These are phyloP conservation scores for Hypsizygus ulmarius DNA, from an alignment of 1,284 basidiomycete genomes.

Conservation along the genomic window DNA sequence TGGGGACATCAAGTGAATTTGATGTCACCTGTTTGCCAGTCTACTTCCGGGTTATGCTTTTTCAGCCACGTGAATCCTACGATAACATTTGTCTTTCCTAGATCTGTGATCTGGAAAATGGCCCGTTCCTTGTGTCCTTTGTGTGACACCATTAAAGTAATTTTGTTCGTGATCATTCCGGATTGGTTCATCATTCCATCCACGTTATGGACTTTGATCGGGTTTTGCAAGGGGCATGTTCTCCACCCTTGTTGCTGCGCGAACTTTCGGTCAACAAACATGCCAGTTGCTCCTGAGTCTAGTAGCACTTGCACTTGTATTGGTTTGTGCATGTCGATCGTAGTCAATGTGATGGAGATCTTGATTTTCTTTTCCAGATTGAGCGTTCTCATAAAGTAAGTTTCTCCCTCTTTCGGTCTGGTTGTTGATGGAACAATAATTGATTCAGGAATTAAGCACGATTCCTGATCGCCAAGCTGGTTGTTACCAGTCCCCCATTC, in stretches of 20 bases:
- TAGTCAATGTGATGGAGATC: background rate
- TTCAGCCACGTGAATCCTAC: conserved; percentile 27
- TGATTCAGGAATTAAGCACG: background rate
- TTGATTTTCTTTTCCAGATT: conserved; percentile 1
- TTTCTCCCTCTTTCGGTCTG: background rate
- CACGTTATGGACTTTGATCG: conserved; percentile 24
- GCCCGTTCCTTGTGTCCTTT: conserved; percentile 19
- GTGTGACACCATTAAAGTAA: conserved; percentile 15
- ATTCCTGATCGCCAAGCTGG: conserved; percentile 1
- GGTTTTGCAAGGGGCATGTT: conserved; percentile 11
- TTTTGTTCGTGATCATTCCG: conserved; percentile 17
- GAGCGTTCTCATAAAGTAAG: conserved; percentile 4
- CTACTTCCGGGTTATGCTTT: conserved; percentile 27
- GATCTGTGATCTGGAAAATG: conserved; percentile 21
- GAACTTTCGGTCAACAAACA: conserved; percentile 18
- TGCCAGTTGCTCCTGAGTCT: conserved; percentile 14
- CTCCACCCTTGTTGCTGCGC: conserved; percentile 1
- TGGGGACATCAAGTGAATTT: conserved; percentile 24
- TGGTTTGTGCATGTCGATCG: background rate
- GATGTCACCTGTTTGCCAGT: conserved; percentile 24
- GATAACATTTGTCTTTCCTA: conserved; percentile 25
- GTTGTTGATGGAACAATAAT: background rate
- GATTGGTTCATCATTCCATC: conserved; percentile 24
- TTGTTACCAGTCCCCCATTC: background rate
- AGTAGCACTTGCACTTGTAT: background rate